Evolutionary conservation across 208 protist species (phyloP), one percentile per base, ranked within the genome.

Genomic region (Balamuthia mandrillaris): DNA sequence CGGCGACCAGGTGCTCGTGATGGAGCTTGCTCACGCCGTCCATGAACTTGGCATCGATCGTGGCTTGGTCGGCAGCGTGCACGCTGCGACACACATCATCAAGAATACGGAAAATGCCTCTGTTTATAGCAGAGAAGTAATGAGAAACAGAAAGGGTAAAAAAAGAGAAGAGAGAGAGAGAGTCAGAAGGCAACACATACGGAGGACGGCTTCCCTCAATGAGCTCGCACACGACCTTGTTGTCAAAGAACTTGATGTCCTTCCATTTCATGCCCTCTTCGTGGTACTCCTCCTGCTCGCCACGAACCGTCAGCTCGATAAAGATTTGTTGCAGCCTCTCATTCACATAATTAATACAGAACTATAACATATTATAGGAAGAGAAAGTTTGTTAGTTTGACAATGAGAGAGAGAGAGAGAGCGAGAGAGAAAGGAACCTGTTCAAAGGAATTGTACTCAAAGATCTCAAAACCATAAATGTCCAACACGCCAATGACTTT

Each of bases 241-340:
- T 98, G 90, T 98, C 95, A 84, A 98, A 98, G 89, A 96, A 98
- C 33, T 96, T 91, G 65, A 98, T 96, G 24, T 94, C 91, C 79
- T 95, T 95, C 96, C 96, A 98, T 51, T 91, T 87, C 85, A 98
- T 98, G 52, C 94, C 87, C 51, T 89, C 87, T 16, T 82, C 87
- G 41, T 89, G 87, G 44, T 89, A 89, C 31, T 89, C 87, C 24
- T 78, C 65, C 45, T 89, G 87, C 37, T 89, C 87, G 35, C 82
- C 81, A 63, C 81, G 44, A 24, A 99, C 90, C 16, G 97, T 98
- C 29, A 98, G 90, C 49, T 98, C 96, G 81, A 98, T 98, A 86
- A 99, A 99, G 68, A 98, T 98, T 87, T 99, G 97, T 89, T 98
- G 97, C 29, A 99, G 90, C 86, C 98, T 97, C 87, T 98, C 97